A percentile compares a stretch with the other conserved stretches of the same genome.
These are phyloP conservation scores for Verticillium klebahnii DNA, from an alignment of 2,329 filamentous ascomycete species.

Conservation along the genomic window DNA sequence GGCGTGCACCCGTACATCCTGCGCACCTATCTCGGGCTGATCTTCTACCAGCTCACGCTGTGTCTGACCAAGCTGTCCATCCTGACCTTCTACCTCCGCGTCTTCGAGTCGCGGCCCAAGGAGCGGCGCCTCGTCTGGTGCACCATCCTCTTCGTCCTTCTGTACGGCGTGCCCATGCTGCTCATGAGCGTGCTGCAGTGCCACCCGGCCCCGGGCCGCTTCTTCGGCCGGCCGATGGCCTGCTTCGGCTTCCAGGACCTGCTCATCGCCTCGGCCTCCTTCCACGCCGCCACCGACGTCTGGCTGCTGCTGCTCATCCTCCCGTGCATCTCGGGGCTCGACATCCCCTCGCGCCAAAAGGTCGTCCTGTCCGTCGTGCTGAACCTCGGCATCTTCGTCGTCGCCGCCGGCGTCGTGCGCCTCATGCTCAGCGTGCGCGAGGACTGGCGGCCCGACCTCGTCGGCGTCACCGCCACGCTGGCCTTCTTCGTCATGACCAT, in stretches of 20 bases:
- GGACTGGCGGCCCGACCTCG: constrained; percentile 16
- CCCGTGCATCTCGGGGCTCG: constrained; percentile 31
- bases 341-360: constrained; percentile 36
- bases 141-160: constrained; percentile 26
- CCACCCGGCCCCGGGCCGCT: constrained; percentile 30
- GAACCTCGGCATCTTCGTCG: constrained; percentile 35
- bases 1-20: constrained; percentile 20
- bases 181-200: constrained; percentile 38
- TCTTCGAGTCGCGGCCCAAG: constrained; percentile 24
- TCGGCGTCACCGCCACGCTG: constrained; percentile 17
- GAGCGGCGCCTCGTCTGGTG: constrained; percentile 28
- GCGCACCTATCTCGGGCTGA: constrained; percentile 26
- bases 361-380: constrained; percentile 37
- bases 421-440: constrained; percentile 21
- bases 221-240: constrained; percentile 24
- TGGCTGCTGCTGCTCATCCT: constrained; percentile 39
- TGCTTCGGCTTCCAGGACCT: constrained; percentile 37
- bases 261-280: constrained; percentile 35
- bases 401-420: constrained; percentile 29
- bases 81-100: constrained; percentile 32
- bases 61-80: constrained; percentile 34
- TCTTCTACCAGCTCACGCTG: constrained; percentile 32
- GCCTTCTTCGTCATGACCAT: constrained; percentile 32
- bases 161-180: constrained; percentile 29
- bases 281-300: constrained; percentile 43